phyloP scores from a whole-genome alignment of 2,329 filamentous ascomycete species.

The Sporothrix schenckii region DNA sequence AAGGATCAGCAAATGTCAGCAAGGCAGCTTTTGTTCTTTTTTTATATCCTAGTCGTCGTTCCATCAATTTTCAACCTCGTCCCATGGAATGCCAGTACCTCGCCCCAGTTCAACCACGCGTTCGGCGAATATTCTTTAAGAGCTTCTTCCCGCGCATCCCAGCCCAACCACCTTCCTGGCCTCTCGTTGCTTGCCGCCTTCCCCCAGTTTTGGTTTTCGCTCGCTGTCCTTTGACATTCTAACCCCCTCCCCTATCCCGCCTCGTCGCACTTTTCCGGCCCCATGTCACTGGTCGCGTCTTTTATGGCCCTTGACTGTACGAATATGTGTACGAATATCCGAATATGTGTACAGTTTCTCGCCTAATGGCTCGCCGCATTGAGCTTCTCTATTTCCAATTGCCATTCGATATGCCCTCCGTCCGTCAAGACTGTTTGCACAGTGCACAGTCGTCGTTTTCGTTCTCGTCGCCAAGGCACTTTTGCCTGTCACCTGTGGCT shows the following conservation, averaged over 20 bases:
- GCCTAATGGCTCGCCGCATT: not conserved
- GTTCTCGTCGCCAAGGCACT: not conserved
- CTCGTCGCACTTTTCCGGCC: not conserved
- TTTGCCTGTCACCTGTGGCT: not conserved
- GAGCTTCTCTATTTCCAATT: not conserved
- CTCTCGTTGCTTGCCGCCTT: not conserved
- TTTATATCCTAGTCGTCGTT: constrained; percentile 25
- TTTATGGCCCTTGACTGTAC: constrained; percentile 4
- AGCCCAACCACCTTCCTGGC: not conserved
- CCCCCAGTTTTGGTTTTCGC: not conserved
- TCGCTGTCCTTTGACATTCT: not conserved
- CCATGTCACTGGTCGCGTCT: not conserved
- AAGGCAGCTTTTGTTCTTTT: constrained; percentile 26
- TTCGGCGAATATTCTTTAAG: not conserved
- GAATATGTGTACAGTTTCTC: not conserved
- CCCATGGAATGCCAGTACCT: constrained; percentile 23
- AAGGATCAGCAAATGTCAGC: constrained; percentile 24
- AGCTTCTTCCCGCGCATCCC: not conserved
- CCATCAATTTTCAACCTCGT: constrained; percentile 12
- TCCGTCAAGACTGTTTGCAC: not conserved
- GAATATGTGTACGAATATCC: not conserved
- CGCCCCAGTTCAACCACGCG: not conserved
- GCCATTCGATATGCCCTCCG: not conserved
- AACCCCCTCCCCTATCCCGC: not conserved
- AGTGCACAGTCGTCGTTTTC: not conserved